These are phyloP conservation scores for Pythium myriotylum DNA, from an alignment of 352 stramenopile genomes.

Conservation along the genomic window DNA sequence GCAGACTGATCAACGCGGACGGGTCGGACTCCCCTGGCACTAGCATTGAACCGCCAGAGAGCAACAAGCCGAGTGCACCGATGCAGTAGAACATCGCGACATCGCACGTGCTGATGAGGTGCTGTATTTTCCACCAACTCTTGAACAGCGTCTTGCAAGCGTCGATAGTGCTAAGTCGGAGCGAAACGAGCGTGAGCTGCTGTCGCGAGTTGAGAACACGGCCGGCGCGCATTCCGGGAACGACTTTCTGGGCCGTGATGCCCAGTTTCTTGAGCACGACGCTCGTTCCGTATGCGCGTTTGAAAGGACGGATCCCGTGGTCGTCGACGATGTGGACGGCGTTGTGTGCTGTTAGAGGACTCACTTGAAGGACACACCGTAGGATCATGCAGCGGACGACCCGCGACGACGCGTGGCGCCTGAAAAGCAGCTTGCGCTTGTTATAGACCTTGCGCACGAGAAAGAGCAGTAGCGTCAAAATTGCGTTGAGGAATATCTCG, in stretches of 20 bases:
- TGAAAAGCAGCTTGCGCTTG: constrained; percentile 22
- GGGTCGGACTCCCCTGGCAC: background rate
- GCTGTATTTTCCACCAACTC: background rate
- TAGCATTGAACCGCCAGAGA: constrained; percentile 14
- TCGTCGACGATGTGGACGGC: background rate
- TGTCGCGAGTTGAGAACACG: constrained; percentile 9
- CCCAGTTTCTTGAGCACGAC: constrained; percentile 27
- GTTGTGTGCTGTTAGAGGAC: background rate
- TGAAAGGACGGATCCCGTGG: background rate
- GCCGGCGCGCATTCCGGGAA: constrained; percentile 10
- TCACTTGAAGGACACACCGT: constrained; percentile 5
- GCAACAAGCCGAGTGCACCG: constrained; percentile 16
- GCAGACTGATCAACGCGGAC: background rate
- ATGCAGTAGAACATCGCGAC: constrained; percentile 13
- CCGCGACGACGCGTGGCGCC: constrained; percentile 8
- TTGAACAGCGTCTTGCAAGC: constrained; percentile 7
- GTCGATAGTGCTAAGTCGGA: constrained; percentile 27
- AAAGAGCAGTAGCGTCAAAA: constrained; percentile 23
- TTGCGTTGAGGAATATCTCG: constrained; percentile 23
- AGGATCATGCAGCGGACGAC: constrained; percentile 25
- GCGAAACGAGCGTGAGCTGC: constrained; percentile 24
- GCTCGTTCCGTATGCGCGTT: constrained; percentile 11
- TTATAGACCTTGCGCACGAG: constrained; percentile 20
- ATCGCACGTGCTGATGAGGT: background rate
- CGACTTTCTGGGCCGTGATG: constrained; percentile 22